These are phyloP conservation scores for Apophysomyces trapeziformis DNA, from an alignment of 371 early-diverging fungal species.

Conservation along the genomic window DNA sequence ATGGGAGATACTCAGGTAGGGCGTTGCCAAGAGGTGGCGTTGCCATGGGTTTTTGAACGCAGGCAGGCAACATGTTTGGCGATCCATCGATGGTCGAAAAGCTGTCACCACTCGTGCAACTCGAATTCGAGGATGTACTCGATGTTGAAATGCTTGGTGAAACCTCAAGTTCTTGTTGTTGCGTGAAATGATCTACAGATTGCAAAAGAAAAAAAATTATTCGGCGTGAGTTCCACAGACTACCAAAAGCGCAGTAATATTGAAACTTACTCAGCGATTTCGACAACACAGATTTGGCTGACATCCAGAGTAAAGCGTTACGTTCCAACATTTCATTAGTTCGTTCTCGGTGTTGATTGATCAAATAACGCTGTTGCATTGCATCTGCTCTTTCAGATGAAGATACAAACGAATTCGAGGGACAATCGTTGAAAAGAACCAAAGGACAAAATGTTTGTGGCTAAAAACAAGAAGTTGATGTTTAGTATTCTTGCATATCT, in stretches of 20 bases:
- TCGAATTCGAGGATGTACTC: constrained; percentile 21
- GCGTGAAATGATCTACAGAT: too few relatives aligned
- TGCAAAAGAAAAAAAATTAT: neutral
- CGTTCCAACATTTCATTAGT: constrained; percentile 36
- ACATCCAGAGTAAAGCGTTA: constrained; percentile 43
- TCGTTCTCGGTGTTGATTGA: constrained; percentile 38
- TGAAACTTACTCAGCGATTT: neutral
- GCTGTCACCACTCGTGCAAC: constrained; percentile 25
- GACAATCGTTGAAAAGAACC: constrained; percentile 28
- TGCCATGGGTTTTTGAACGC: neutral
- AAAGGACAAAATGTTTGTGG: constrained; percentile 23
- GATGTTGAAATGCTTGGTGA: constrained; percentile 32
- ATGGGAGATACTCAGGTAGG: neutral
- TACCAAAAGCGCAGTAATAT: neutral
- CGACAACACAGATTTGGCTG: constrained; percentile 6
- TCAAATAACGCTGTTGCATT: constrained; percentile 23
- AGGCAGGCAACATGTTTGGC: neutral
- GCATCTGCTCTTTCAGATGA: constrained; percentile 14
- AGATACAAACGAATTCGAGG: constrained; percentile 13
- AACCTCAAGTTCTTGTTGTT: constrained; percentile 18
- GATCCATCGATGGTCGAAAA: constrained; percentile 20
- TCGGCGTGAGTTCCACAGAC: neutral
- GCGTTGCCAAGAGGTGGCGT: constrained; percentile 6
- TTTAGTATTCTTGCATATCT: neutral
- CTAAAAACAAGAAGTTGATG: constrained; percentile 5